Conservation (phyloP, 1,139 yeast genomes). For the Magnusiomyces paraingens region DNA sequence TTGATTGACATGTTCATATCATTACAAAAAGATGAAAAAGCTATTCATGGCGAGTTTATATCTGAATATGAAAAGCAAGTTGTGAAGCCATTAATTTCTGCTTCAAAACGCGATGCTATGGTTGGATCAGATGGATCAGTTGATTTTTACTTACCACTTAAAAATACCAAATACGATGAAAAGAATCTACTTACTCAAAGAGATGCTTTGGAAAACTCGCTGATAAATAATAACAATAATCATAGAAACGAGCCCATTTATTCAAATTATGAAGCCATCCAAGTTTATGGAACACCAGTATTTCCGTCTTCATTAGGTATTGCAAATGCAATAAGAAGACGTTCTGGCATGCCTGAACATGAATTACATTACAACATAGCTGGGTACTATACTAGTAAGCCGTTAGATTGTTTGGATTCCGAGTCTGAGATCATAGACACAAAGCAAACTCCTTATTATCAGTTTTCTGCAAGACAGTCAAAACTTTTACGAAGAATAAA, state of each 20-base stretch:
- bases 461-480: too few species aligned
- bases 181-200: slow-evolving; percentile 34
- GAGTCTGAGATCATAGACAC: background rate
- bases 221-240: too few species aligned
- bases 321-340: slow-evolving; percentile 8
- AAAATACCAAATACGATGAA: slow-evolving; percentile 38
- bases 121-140: slow-evolving; percentile 49
- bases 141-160: slow-evolving; percentile 37
- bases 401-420: background rate
- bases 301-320: slow-evolving; percentile 12
- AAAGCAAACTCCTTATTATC: too few species aligned
- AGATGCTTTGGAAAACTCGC: too few species aligned
- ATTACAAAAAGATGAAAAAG: slow-evolving; percentile 51
- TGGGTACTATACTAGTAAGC: slow-evolving; percentile 15
- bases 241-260: background rate
- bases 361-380: slow-evolving; percentile 12
- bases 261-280: slow-evolving; percentile 7
- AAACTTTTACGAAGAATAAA: background rate
- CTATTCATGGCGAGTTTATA: slow-evolving; percentile 54
- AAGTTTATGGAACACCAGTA: slow-evolving; percentile 15
- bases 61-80: slow-evolving; percentile 59
- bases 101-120: slow-evolving; percentile 53
- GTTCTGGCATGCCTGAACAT: slow-evolving; percentile 2
- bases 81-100: slow-evolving; percentile 55
- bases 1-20: slow-evolving; percentile 43